These are phyloP conservation scores for Cajanus cajan DNA, from an alignment of 306 rosid species.

Conservation along the genomic window DNA sequence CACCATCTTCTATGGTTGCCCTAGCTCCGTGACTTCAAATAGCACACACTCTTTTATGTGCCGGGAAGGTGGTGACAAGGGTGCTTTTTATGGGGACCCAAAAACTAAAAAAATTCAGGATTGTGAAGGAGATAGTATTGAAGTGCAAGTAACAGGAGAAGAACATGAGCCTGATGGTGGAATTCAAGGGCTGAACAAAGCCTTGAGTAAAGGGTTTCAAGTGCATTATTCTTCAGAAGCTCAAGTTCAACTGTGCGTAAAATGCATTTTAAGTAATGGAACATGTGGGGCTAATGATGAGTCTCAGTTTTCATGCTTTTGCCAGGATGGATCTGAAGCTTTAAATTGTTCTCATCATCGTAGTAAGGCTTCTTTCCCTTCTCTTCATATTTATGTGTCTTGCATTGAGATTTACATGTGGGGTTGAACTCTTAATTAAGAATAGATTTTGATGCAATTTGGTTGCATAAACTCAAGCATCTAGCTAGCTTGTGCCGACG, in stretches of 20 bases:
- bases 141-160: conserved; percentile 24
- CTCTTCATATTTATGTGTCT: background rate
- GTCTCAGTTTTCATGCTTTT: conserved; percentile 35
- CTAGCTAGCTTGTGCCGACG: background rate
- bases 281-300: conserved; percentile 30
- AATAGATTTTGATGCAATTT: background rate
- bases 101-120: background rate
- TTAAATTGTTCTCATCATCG: conserved; percentile 20
- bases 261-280: conserved; percentile 21
- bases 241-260: background rate
- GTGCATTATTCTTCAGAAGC: conserved; percentile 3
- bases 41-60: conserved; percentile 16
- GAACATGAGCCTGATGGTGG: background rate
- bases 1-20: conserved; percentile 35
- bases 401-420: background rate
- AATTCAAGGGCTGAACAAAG: background rate
- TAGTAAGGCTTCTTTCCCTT: conserved; percentile 28
- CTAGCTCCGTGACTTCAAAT: background rate
- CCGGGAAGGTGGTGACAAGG: background rate
- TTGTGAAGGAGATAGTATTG: conserved; percentile 7
- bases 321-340: conserved; percentile 32
- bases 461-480: background rate
- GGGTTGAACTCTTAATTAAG: background rate
- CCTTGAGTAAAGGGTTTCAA: conserved; percentile 36
- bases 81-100: conserved; percentile 25